A percentile compares a stretch with the other conserved stretches of the same genome.
These are phyloP conservation scores for Pythium grandisporangium DNA, from an alignment of 352 stramenopile genomes.

Conservation along the genomic window DNA sequence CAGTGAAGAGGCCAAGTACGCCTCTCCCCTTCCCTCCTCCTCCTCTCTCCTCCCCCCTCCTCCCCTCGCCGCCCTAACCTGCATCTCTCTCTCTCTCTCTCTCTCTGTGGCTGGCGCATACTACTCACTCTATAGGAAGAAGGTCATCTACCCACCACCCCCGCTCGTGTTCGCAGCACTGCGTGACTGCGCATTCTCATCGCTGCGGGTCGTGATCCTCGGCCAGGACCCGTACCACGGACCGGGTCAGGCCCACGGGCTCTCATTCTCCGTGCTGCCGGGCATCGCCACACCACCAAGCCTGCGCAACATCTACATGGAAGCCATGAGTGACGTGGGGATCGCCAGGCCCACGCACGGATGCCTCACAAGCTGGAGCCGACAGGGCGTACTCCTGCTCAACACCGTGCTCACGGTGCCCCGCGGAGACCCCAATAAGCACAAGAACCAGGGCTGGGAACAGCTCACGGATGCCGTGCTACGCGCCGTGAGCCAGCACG, in stretches of 20 bases:
- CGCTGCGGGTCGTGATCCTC: constrained; percentile 90
- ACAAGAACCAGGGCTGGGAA: constrained; percentile 97
- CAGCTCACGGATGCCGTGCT: constrained; percentile 95
- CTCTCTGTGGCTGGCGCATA: too few species aligned
- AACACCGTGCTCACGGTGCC: constrained; percentile 98
- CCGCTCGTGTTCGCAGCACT: constrained; percentile 86
- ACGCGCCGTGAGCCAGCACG: constrained; percentile 61
- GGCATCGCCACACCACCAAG: constrained; percentile 89
- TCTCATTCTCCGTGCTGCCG: constrained; percentile 88
- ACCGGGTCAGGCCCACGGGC: constrained; percentile 72
- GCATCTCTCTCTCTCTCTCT: too few species aligned
- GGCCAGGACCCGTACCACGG: constrained; percentile 91
- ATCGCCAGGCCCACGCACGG: constrained; percentile 82
- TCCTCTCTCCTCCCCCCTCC: too few species aligned
- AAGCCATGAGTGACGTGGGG: constrained; percentile 78
- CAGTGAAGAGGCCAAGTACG: constrained; percentile 31
- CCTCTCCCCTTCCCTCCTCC: too few species aligned
- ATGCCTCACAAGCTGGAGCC: constrained; percentile 88
- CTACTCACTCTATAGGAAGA: constrained; percentile 19
- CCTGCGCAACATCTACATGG: constrained; percentile 98
- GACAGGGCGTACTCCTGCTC: constrained; percentile 96
- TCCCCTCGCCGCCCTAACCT: too few species aligned
- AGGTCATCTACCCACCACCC: constrained; percentile 82
- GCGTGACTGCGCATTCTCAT: constrained; percentile 80
- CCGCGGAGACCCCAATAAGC: constrained; percentile 87